These are phyloP conservation scores for Fusarium acutatum DNA, from an alignment of 2,329 filamentous ascomycete genomes.

Conservation along the genomic window DNA sequence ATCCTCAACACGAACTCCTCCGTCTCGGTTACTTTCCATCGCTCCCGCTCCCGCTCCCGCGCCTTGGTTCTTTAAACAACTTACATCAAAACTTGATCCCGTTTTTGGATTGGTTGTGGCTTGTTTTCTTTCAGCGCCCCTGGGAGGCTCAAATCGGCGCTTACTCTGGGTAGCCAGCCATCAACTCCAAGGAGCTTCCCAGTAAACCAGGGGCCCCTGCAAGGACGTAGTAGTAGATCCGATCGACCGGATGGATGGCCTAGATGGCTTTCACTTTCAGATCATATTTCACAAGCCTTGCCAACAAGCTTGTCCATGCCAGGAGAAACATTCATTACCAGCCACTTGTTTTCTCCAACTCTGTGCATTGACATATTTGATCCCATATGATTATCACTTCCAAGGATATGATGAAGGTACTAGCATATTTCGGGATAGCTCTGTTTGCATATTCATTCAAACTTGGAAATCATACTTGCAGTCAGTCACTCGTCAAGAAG, in stretches of 20 bases:
- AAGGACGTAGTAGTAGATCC: constrained; percentile 27
- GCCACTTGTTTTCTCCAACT: neutral
- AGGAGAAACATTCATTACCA: neutral
- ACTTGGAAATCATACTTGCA: neutral
- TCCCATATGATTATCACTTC: neutral
- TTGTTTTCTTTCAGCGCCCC: constrained; percentile 12
- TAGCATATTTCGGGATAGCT: neutral
- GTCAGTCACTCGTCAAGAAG: neutral
- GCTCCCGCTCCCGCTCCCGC: constrained; percentile 26
- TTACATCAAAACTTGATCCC: neutral
- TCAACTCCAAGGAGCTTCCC: constrained; percentile 22
- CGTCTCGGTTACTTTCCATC: constrained; percentile 1
- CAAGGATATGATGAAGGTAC: neutral
- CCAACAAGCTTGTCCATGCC: neutral
- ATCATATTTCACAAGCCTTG: constrained; percentile 18
- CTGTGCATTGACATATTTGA: neutral
- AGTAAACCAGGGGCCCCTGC: constrained; percentile 26
- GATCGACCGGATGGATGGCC: constrained; percentile 33
- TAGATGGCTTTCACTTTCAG: constrained; percentile 16
- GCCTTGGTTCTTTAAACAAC: neutral
- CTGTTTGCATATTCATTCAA: neutral
- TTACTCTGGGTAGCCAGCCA: constrained; percentile 30
- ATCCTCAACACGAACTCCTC: constrained; percentile 13
- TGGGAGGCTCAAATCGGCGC: constrained; percentile 37
- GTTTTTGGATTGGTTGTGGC: constrained; percentile 6